phyloP scores from a whole-genome alignment of 2,329 filamentous ascomycete species.

The Claviceps cyperi region DNA sequence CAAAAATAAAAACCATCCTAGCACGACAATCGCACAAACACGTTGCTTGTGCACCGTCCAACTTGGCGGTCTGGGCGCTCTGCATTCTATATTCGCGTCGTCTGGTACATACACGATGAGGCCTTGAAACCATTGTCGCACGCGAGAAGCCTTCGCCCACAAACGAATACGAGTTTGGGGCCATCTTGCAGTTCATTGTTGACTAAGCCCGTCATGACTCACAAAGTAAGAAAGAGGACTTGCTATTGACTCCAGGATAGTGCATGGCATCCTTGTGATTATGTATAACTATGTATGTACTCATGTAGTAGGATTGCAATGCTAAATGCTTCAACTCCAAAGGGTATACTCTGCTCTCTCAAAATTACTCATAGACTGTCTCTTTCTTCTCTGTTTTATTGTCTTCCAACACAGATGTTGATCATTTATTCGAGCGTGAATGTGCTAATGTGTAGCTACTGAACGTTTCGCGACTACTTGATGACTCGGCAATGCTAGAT shows the following conservation, averaged over 20 bases:
- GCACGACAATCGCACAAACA: background rate
- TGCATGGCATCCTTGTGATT: background rate
- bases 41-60: background rate
- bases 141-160: background rate
- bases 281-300: too few relatives aligned
- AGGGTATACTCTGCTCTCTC: too few relatives aligned
- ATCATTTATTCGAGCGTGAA: background rate
- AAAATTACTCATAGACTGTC: too few relatives aligned
- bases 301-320: too few relatives aligned
- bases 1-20: too few relatives aligned
- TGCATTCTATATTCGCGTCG: background rate
- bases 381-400: background rate
- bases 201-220: too few relatives aligned
- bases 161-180: background rate
- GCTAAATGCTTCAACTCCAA: too few relatives aligned
- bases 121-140: background rate
- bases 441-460: background rate
- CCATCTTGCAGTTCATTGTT: background rate
- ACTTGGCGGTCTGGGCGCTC: background rate
- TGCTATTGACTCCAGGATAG: background rate
- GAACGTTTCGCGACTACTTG: constrained; percentile 17
- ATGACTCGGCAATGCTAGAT: constrained; percentile 19
- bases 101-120: background rate
- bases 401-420: background rate
- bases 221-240: too few relatives aligned